These are phyloP conservation scores for Avicennia marina DNA, from an alignment of 257 asterid species.

Conservation along the genomic window DNA sequence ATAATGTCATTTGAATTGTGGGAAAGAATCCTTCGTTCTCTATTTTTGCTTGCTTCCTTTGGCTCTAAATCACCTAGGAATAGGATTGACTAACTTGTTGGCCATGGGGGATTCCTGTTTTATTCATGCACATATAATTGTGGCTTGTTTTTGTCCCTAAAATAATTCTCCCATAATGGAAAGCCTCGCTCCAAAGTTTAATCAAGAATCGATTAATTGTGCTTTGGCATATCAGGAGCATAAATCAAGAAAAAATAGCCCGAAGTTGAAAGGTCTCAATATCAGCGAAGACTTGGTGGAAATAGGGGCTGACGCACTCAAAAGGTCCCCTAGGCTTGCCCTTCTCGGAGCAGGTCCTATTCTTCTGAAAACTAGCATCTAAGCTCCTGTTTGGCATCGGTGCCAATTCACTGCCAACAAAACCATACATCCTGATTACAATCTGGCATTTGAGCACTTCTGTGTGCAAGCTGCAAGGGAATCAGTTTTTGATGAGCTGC, in stretches of 20 bases:
- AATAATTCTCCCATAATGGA: no score
- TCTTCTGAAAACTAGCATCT: constrained; percentile 65
- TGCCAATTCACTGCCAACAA: constrained; percentile 25
- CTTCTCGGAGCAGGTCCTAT: constrained; percentile 76
- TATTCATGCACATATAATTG: no score
- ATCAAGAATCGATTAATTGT: no score
- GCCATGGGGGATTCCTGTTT: no score
- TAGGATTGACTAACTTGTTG: no score
- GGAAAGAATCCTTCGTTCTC: no score
- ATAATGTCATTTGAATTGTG: no score
- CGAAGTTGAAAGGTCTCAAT: constrained; percentile 58
- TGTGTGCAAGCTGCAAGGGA: constrained; percentile 89
- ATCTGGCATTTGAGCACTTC: constrained; percentile 93
- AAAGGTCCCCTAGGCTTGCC: constrained; percentile 68
- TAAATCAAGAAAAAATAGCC: constrained; percentile 77
- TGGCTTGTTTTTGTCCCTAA: no score
- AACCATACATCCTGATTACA: constrained; percentile 96
- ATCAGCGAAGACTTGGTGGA: constrained; percentile 73
- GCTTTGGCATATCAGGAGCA: constrained; percentile 74
- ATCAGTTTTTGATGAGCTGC: constrained; percentile 79
- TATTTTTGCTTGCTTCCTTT: no score
- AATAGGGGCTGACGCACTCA: constrained; percentile 84
- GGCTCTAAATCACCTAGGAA: no score
- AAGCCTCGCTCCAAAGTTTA: no score
- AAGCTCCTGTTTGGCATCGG: constrained; percentile 36